Base-by-base conservation (phyloP, 495 filamentous ascomycete genomes). In the Apodospora peruviana region DNA sequence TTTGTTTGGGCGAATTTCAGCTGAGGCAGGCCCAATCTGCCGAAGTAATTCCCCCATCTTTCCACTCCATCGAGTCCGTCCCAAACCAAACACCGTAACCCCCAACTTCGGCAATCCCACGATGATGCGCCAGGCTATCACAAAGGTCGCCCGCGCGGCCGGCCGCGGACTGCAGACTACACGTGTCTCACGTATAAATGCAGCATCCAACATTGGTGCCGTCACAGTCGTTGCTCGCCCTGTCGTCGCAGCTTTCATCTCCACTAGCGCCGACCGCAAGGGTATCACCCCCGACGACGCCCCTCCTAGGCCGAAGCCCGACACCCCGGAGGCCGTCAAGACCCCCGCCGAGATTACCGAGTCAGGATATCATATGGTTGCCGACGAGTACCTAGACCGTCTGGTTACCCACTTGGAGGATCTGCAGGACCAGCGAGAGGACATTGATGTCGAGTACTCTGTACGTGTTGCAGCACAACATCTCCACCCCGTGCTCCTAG, bases 381-480 rank as follows among this genome's bases (percentile, higher is more conserved):
- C 77, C 0, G 72, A 82, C 39, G 48, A 55, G 9, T 80, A 73
- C 38, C 56, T 83, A n/a, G 69, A 87, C 14, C 70, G 70, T 2
- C 78, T 90, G 20, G 60, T 88, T 5, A 71, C 75, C 48, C 81
- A 82, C 40, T 81, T 86, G 42, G 82, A 87, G 53, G 70, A 70
- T 39, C 71, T 89, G 48, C 78, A 81, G 56, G 80, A 85, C 52
- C 71, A 80, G 47, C 64, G 75, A 3, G 71, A 75, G 10, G 76
- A 84, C 42, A 70, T 91, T 17, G 86, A 93, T 57, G 73, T 86
- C 11, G 84, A 83, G 58, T 83, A 69, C 49, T 71, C 65, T 19
- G 79, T 82, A 52, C 35, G 72, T 69, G 27, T 20, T 45, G 12
- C 34, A 17, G 70, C 37, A 22, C 9, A 64, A 42, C 71, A n/a